A percentile compares a stretch with the other conserved stretches of the same genome.
These are phyloP conservation scores for Chaetomium globosum DNA, from an alignment of 2,329 filamentous ascomycete species.

Conservation along the genomic window DNA sequence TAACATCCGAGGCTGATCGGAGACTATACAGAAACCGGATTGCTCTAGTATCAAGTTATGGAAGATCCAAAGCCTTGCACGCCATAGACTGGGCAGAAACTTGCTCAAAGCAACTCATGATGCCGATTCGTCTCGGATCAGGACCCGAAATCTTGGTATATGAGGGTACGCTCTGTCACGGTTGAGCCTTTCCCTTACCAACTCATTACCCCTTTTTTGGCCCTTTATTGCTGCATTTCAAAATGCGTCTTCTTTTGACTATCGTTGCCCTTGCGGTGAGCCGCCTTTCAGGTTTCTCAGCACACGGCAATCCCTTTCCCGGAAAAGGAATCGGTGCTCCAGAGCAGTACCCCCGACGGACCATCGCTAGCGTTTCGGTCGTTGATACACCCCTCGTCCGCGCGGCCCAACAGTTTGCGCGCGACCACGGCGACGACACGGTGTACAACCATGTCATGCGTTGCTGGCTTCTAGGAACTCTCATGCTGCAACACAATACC, in stretches of 20 bases:
- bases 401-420: neutral
- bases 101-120: neutral
- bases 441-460: slow-evolving; percentile 3
- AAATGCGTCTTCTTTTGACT: neutral
- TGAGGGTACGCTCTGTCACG: too few relatives aligned
- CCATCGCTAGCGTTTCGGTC: neutral
- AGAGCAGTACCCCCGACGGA: neutral
- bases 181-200: too few relatives aligned
- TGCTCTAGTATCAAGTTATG: neutral
- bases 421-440: neutral
- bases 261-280: neutral
- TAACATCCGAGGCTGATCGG: neutral
- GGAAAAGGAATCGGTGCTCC: too few relatives aligned
- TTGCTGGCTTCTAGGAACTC: slow-evolving; percentile 4
- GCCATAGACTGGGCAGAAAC: neutral
- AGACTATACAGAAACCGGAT: neutral
- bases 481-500: slow-evolving; percentile 7
- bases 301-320: neutral
- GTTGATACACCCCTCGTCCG: slow-evolving; percentile 3
- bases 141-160: too few relatives aligned
- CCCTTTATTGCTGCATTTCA: neutral
- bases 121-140: too few relatives aligned
- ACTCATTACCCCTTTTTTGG: too few relatives aligned
- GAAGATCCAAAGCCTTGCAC: neutral
- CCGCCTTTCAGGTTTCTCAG: neutral